Base-by-base conservation (phyloP, 2,329 filamentous ascomycete species). In the Nakataea oryzae region DNA sequence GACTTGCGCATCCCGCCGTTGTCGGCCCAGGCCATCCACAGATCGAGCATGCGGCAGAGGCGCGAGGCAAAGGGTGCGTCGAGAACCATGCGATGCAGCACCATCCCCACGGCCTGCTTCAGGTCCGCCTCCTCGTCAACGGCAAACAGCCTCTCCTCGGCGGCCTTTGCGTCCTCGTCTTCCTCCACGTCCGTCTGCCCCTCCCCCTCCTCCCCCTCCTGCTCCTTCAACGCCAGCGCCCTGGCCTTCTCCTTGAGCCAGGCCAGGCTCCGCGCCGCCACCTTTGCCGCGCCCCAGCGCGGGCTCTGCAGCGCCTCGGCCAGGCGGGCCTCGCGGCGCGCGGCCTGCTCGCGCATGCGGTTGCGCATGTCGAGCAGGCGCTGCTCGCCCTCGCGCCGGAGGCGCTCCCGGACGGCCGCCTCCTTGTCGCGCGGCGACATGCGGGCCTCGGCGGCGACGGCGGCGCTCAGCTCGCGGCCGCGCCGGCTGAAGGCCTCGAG, bases 11-110 rank as follows among this genome's bases (percentile, higher is more conserved):
- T 81, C 9, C 82, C 81, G 9, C 80, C 81, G 62, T 80, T 78
- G 32, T 84, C 81, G 2, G 79, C 76, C 80, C 82, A 85, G 1
- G 74, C 72, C 69, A 78, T 81, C 82, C 82, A 85, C 54, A 69
- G 67, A 62, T 83, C 80, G 34, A 85, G 67, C 69, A 81, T 76
- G 34, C 69, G 66, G 63, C 74, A 78, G 3, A 84, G 63, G 0
- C 67, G 67, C 0, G 67, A 66, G 0, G 81, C 67, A 58, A 81
- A 79, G 62, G 72, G 69, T 13, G 75, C 74, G 54, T 84, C 78
- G 3, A 77, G 74, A 0, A 85, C 74, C 80, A 84, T 83, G 41
- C 75, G 75, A 66, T 82, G 79, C 12, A 85, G 70, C 47, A 83
- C 64, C 54, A 69, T 72, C 21, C 80, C 81, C 0, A 77, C 79